phyloP scores from a whole-genome alignment of 208 protist species.

The Trypanosoma vivax region DNA sequence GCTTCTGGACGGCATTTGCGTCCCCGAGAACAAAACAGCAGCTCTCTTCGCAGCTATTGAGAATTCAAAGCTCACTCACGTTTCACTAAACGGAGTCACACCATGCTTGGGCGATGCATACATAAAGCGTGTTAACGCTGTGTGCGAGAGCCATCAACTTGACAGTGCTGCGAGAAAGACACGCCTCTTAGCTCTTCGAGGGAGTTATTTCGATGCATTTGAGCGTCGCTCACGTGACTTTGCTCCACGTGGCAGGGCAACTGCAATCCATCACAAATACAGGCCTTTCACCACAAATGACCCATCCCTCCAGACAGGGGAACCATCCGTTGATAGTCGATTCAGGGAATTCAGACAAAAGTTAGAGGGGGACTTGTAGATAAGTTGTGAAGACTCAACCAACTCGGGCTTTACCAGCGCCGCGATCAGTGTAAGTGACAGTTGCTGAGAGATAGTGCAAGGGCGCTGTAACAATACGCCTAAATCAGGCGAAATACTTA shows the following conservation, averaged over 20 bases:
- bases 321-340: no score
- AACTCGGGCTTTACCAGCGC: no score
- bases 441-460: no score
- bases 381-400: no score
- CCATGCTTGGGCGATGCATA: slow-evolving; percentile 21
- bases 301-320: slow-evolving; percentile 25
- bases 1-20: slow-evolving; percentile 52
- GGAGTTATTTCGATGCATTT: slow-evolving; percentile 30
- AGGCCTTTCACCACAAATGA: slow-evolving; percentile 63
- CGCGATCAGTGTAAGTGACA: no score
- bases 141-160: slow-evolving; percentile 16
- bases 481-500: no score
- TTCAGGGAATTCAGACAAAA: no score
- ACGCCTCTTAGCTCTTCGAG: neutral
- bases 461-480: no score
- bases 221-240: neutral
- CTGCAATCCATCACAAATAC: slow-evolving; percentile 49
- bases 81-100: slow-evolving; percentile 33
- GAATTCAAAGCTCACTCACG: slow-evolving; percentile 30
- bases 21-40: slow-evolving; percentile 32
- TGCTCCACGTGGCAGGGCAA: neutral
- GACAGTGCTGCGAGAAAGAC: neutral
- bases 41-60: slow-evolving; percentile 40
- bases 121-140: slow-evolving; percentile 16
- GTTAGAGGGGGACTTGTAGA: neutral